Evolutionary conservation across 352 stramenopile genomes (phyloP).

Genomic region (Globisporangium barbulae): DNA sequence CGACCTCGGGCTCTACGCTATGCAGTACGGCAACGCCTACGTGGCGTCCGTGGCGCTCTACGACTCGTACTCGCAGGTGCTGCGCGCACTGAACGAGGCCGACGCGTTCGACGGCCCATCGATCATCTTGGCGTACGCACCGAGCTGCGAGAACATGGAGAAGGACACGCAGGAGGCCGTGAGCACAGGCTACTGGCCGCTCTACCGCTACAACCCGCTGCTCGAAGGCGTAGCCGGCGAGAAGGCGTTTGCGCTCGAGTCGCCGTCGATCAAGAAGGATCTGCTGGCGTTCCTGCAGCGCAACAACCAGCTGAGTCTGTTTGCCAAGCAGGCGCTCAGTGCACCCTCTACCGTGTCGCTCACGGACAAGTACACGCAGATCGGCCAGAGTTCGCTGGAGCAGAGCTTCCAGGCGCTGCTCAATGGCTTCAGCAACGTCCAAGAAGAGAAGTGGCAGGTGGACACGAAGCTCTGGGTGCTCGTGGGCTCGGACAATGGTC

Average conservation of each 20-base stretch:
- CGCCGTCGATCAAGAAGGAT: slow-evolving; percentile 90
- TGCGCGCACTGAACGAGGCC: slow-evolving; percentile 89
- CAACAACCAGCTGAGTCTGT: slow-evolving; percentile 89
- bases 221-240: slow-evolving; percentile 75
- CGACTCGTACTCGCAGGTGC: slow-evolving; percentile 83
- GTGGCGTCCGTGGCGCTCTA: slow-evolving; percentile 90
- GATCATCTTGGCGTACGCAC: slow-evolving; percentile 89
- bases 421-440: slow-evolving; percentile 51
- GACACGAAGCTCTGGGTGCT: slow-evolving; percentile 77
- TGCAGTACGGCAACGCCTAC: slow-evolving; percentile 93
- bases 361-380: slow-evolving; percentile 66
- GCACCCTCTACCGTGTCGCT: slow-evolving; percentile 33
- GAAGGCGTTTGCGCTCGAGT: slow-evolving; percentile 89
- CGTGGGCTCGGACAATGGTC: slow-evolving; percentile 73
- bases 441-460: slow-evolving; percentile 53
- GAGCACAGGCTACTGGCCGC: slow-evolving; percentile 86
- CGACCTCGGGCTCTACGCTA: slow-evolving; percentile 89
- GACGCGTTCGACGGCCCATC: slow-evolving; percentile 88
- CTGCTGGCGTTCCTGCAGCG: slow-evolving; percentile 86
- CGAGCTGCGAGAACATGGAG: slow-evolving; percentile 79
- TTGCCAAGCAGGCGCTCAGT: slow-evolving; percentile 73
- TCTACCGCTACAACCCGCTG: slow-evolving; percentile 91
- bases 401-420: slow-evolving; percentile 78
- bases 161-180: slow-evolving; percentile 88
- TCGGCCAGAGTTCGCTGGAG: slow-evolving; percentile 82